Conservation (phyloP, 352 stramenopile species). For the Phytophthora capsici region DNA sequence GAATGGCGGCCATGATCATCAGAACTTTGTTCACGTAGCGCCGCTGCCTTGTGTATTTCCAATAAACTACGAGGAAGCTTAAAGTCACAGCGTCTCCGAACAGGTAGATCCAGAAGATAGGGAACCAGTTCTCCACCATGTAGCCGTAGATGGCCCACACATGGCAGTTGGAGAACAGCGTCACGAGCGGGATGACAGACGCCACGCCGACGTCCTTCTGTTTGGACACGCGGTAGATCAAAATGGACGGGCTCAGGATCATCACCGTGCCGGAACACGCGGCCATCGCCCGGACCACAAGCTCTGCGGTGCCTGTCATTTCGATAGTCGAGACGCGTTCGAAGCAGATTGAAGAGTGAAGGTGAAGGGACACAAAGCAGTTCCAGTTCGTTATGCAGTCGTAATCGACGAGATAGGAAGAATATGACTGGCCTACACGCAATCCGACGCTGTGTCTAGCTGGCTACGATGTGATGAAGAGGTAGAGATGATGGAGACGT, state of each 20-base stretch:
- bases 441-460: conserved; percentile 5
- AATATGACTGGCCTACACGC: conserved; percentile 1
- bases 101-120: conserved; percentile 49
- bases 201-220: conserved; percentile 45
- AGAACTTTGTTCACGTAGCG: conserved; percentile 30
- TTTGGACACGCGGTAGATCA: conserved; percentile 41
- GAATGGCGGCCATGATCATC: conserved; percentile 15
- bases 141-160: conserved; percentile 45
- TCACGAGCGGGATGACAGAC: conserved; percentile 62
- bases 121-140: conserved; percentile 49
- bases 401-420: conserved; percentile 32
- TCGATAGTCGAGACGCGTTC: conserved; percentile 5
- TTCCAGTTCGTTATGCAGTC: neutral
- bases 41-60: conserved; percentile 33
- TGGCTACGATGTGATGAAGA: conserved; percentile 17
- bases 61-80: conserved; percentile 38
- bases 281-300: conserved; percentile 40
- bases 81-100: conserved; percentile 36
- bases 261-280: conserved; percentile 43
- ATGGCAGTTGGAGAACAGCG: conserved; percentile 55
- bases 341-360: conserved; percentile 25
- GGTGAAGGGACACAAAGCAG: conserved; percentile 11
- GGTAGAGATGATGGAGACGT: no score
- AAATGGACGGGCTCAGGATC: conserved; percentile 52
- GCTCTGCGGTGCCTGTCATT: conserved; percentile 29